Percentiles rank a stretch among this genome's conserved stretches.
phyloP scores from a whole-genome alignment of 345 rosid species.

The Luvunga scandens region DNA sequence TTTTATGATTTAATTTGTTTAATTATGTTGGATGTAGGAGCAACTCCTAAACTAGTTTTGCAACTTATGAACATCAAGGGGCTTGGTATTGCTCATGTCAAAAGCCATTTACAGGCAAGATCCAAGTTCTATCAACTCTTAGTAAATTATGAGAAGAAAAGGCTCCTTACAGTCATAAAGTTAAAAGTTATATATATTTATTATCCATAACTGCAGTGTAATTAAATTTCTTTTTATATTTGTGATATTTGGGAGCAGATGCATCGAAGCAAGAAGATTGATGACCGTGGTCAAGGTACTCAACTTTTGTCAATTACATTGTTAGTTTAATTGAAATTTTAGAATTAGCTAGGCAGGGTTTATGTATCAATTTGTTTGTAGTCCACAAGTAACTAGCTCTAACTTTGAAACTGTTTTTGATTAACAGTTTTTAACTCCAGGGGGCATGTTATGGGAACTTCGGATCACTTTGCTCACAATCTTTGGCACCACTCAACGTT shows the following conservation, averaged over 20 bases:
- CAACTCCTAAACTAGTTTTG: conserved; percentile 51
- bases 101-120: conserved; percentile 55
- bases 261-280: conserved; percentile 51
- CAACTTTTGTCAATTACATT: neutral
- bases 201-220: neutral
- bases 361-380: neutral
- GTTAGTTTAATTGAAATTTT: neutral
- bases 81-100: conserved; percentile 48
- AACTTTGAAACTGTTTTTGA: neutral
- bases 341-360: conserved; percentile 7
- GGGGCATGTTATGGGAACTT: conserved; percentile 18
- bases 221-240: neutral
- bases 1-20: neutral
- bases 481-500: conserved; percentile 30
- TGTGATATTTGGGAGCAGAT: conserved; percentile 29
- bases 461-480: conserved; percentile 19
- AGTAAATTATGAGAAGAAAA: neutral
- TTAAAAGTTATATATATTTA: neutral
- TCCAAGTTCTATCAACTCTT: neutral
- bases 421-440: conserved; percentile 28
- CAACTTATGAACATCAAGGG: conserved; percentile 53
- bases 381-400: neutral
- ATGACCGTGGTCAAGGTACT: conserved; percentile 46
- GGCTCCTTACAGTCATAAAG: neutral
- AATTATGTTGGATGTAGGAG: conserved; percentile 27